These are phyloP conservation scores for Epichloe aotearoae DNA, from an alignment of 2,329 filamentous ascomycete species.

Conservation along the genomic window DNA sequence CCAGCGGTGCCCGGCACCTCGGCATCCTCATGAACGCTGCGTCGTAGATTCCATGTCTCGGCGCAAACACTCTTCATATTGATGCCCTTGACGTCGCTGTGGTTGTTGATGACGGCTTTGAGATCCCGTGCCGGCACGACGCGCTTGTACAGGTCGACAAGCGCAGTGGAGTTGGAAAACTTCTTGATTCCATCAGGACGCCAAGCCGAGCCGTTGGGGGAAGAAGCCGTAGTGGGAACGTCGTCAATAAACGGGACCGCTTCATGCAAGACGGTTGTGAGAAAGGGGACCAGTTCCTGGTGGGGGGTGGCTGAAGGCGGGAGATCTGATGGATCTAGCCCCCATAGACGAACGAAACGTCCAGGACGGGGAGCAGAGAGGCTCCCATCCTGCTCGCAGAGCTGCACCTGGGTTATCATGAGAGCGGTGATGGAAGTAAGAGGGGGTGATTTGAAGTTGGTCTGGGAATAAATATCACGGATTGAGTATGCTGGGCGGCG, in stretches of 20 bases:
- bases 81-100: slow-evolving; percentile 15
- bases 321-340: slow-evolving; percentile 33
- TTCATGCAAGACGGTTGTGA: slow-evolving; percentile 42
- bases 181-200: slow-evolving; percentile 35
- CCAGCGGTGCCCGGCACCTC: slow-evolving; percentile 38
- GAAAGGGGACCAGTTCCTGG: slow-evolving; percentile 35
- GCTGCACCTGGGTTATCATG: slow-evolving; percentile 1
- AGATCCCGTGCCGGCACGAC: slow-evolving; percentile 32
- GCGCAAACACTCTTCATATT: slow-evolving; percentile 10
- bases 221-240: slow-evolving; percentile 22
- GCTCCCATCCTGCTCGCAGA: slow-evolving; percentile 7
- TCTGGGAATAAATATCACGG: not conserved
- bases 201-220: slow-evolving; percentile 25
- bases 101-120: slow-evolving; percentile 21
- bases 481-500: too few species aligned
- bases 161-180: slow-evolving; percentile 33
- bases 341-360: slow-evolving; percentile 40
- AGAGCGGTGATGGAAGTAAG: not conserved
- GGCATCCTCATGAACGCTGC: slow-evolving; percentile 45
- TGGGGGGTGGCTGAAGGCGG: slow-evolving; percentile 26
- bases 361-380: slow-evolving; percentile 18
- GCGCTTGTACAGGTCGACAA: slow-evolving; percentile 40
- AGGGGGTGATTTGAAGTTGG: not conserved
- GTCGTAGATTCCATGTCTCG: slow-evolving; percentile 53
- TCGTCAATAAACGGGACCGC: slow-evolving; percentile 44